Evolutionary conservation across 352 stramenopile species (phyloP).

Genomic region (Pseudoperonospora humuli): DNA sequence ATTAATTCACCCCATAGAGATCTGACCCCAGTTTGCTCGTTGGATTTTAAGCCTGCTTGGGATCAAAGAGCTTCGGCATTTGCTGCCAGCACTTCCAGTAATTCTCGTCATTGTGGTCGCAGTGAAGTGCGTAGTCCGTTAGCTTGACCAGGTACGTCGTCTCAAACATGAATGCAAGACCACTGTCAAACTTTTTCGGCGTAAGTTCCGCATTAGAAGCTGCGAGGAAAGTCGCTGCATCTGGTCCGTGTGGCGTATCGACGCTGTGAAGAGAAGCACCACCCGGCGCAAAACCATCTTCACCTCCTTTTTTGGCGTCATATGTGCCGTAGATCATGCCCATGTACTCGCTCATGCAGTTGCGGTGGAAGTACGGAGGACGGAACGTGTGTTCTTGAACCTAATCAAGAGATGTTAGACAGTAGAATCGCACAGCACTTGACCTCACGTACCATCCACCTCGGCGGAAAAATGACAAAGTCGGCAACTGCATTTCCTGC

Average conservation of each 20-base stretch:
- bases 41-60: conserved; percentile 16
- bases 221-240: conserved; percentile 87
- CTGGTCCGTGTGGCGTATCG: conserved; percentile 89
- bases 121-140: conserved; percentile 82
- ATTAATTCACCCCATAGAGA: background rate
- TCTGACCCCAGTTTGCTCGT: background rate
- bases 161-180: conserved; percentile 98
- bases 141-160: conserved; percentile 88
- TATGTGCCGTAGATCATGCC: conserved; percentile 94
- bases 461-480: conserved; percentile 96
- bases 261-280: conserved; percentile 89
- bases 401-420: conserved; percentile 3
- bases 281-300: conserved; percentile 87
- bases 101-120: conserved; percentile 81
- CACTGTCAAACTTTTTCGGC: conserved; percentile 88
- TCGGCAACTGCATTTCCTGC: conserved; percentile 91
- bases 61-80: conserved; percentile 86
- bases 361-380: conserved; percentile 93
- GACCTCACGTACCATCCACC: conserved; percentile 82
- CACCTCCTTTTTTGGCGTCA: conserved; percentile 89
- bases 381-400: conserved; percentile 90
- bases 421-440: conserved; percentile 4
- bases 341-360: conserved; percentile 98
- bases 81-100: conserved; percentile 93
- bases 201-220: conserved; percentile 77